A percentile compares a stretch with the other conserved stretches of the same genome.
phyloP scores from a whole-genome alignment of 371 early-diverging fungal genomes.

The Mortierella sp. region DNA sequence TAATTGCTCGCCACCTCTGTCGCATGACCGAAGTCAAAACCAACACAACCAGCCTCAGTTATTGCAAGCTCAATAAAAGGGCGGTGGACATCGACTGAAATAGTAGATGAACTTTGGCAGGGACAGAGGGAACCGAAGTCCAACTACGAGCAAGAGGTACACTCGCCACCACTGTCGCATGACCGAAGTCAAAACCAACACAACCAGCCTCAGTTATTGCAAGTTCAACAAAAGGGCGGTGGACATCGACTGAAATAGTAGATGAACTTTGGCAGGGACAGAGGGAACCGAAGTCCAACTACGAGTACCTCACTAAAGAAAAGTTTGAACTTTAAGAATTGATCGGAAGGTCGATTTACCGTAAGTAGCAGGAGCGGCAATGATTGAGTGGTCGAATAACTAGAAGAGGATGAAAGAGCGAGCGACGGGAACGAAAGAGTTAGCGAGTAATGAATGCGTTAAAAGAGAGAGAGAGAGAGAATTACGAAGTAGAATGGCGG shows the following conservation, averaged over 20 bases:
- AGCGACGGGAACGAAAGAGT: no score
- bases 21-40: background rate
- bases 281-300: background rate
- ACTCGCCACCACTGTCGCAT: no score
- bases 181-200: background rate
- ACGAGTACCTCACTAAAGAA: slow-evolving; percentile 6
- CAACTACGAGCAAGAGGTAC: no score
- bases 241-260: background rate
- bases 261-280: background rate
- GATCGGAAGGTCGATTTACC: no score
- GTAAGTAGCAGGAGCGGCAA: no score
- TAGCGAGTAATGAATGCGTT: no score
- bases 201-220: background rate
- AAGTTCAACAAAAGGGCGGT: background rate
- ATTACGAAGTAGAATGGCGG: no score
- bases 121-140: background rate
- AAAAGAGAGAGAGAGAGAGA: no score
- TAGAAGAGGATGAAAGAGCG: no score
- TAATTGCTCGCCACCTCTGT: background rate
- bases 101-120: background rate
- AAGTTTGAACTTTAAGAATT: no score
- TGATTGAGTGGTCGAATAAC: no score
- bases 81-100: background rate
- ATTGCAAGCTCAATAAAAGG: background rate
- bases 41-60: slow-evolving; percentile 2